Conservation (phyloP, 164 flowering plant species). For the Chloranthus sessilifolius region DNA sequence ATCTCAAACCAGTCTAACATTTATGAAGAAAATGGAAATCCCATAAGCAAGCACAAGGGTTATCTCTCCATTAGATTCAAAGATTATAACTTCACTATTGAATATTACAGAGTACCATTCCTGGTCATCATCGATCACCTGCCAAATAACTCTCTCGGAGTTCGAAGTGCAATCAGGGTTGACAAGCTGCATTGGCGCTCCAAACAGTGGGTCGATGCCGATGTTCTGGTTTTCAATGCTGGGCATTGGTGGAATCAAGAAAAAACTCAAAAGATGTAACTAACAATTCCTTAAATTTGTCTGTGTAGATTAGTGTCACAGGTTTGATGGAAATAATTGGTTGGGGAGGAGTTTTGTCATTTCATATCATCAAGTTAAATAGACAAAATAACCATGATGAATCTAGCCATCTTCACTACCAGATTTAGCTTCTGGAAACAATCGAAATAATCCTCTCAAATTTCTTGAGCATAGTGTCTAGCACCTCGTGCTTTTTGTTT, state of each 20-base stretch:
- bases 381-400: no score
- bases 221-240: slow-evolving; percentile 67
- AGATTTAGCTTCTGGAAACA: no score
- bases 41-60: slow-evolving; percentile 82
- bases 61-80: slow-evolving; percentile 59
- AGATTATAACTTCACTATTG: slow-evolving; percentile 65
- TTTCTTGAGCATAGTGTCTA: background rate
- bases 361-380: no score
- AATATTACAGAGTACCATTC: slow-evolving; percentile 77
- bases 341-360: no score
- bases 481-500: no score
- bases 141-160: slow-evolving; percentile 26
- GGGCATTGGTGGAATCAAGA: slow-evolving; percentile 90
- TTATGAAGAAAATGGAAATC: slow-evolving; percentile 65
- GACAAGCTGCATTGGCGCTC: slow-evolving; percentile 62
- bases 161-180: slow-evolving; percentile 37
- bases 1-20: slow-evolving; percentile 54
- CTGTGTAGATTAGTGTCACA: no score
- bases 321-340: no score
- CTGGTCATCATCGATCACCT: slow-evolving; percentile 49
- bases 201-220: slow-evolving; percentile 56
- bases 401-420: no score
- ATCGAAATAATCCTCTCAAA: no score
- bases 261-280: slow-evolving; percentile 53
- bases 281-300: background rate